Conservation (phyloP, 1,139 yeast genomes). For the Yamadazyma songkhlaensis region DNA sequence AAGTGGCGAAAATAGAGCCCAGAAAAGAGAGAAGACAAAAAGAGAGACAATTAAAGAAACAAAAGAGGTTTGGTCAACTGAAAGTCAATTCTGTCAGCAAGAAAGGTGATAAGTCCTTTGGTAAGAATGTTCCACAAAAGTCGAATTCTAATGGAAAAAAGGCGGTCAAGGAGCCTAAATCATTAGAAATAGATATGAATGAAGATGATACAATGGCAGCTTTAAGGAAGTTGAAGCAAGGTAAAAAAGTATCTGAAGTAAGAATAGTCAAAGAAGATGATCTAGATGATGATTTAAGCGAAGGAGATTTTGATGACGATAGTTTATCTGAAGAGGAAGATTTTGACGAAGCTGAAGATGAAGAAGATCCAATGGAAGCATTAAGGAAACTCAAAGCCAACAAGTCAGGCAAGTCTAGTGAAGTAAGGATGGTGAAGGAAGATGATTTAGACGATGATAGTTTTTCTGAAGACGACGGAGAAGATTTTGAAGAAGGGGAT, state of each 20-base stretch:
- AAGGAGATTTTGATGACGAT: constrained; percentile 12
- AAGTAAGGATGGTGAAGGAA: constrained; percentile 23
- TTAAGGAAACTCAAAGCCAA: constrained; percentile 8
- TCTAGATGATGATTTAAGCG: constrained; percentile 9
- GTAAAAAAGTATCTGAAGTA: constrained; percentile 12
- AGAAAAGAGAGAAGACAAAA: constrained; percentile 60
- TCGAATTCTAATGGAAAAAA: background rate
- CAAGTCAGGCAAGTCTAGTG: constrained; percentile 12
- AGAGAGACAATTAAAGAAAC: constrained; percentile 52
- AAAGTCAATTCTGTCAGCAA: background rate
- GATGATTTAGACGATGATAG: constrained; percentile 27
- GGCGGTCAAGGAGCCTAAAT: constrained; percentile 9
- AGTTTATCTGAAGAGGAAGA: constrained; percentile 21
- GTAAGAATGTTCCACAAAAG: background rate
- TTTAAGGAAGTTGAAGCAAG: constrained; percentile 20
- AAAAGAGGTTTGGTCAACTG: constrained; percentile 20
- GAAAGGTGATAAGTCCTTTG: background rate
- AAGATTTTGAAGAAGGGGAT: constrained; percentile 5
- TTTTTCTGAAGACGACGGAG: constrained; percentile 12
- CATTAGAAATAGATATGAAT: constrained; percentile 9
- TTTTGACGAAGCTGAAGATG: constrained; percentile 9
- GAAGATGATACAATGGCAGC: constrained; percentile 24
- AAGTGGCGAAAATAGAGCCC: constrained; percentile 25
- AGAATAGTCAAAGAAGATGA: constrained; percentile 23
- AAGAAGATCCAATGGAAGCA: constrained; percentile 16